Conservation (phyloP, 257 asterid genomes). For the Rhazya stricta region DNA sequence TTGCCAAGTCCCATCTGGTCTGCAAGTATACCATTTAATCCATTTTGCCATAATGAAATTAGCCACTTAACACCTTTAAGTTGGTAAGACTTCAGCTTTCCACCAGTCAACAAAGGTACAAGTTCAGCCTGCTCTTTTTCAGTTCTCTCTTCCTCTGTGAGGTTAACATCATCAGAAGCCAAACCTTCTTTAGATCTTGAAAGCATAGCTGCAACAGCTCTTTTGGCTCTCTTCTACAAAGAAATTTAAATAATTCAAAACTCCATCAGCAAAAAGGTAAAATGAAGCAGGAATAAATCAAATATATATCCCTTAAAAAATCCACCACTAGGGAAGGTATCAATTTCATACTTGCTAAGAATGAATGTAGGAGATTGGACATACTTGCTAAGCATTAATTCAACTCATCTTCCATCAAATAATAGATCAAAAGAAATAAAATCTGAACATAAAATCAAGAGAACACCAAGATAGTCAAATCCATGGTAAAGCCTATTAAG, state of each 20-base stretch:
- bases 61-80: conserved; percentile 97
- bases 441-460: neutral
- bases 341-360: neutral
- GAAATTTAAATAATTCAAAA: conserved; percentile 6
- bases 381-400: neutral
- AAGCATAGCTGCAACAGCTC: conserved; percentile 96
- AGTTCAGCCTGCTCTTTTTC: conserved; percentile 86
- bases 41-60: conserved; percentile 99
- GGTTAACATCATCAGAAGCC: conserved; percentile 50
- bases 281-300: neutral
- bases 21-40: conserved; percentile 94
- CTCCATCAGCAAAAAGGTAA: neutral
- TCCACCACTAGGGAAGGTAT: neutral
- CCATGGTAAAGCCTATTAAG: neutral
- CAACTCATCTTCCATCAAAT: neutral
- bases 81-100: conserved; percentile 85
- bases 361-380: neutral
- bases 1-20: conserved; percentile 99
- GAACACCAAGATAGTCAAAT: neutral
- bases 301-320: neutral
- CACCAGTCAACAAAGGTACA: conserved; percentile 91
- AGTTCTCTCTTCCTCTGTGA: conserved; percentile 63
- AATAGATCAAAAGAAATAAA: neutral
- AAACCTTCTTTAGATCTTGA: conserved; percentile 67
- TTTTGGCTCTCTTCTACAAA: conserved; percentile 72